Evolutionary conservation across 257 asterid genomes (phyloP), one percentile per base, ranked within the genome.

Genomic region (Avicennia marina): DNA sequence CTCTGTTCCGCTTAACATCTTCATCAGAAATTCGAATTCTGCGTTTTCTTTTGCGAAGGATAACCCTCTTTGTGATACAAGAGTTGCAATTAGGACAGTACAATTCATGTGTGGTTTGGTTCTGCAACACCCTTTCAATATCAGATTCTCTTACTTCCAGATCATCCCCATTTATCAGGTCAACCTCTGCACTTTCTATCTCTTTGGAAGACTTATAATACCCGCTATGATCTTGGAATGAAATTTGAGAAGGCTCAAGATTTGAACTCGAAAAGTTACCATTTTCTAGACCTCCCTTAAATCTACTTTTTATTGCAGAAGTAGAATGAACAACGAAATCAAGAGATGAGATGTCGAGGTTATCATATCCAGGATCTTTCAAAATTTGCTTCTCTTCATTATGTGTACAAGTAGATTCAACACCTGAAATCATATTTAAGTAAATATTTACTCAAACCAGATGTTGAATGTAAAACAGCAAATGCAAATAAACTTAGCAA

Each of bases 31-130:
- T 22, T 67, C 67, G 82, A 66, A 57, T 6, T 38, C 41, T 41
- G 12, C 90, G 96, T 62, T 90, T 90, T 69, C 98, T 77, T 78
- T 90, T 87, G 20, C 79, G 76, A 68, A 90, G 95, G 75, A 90
- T 75, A 36, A 90, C 94, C 69, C 90, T 80, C 77, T 70, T 66
- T 31, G 98, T 90, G 69, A 90, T 84, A 41, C 98, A 87, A 25
- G 96, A 86, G 62, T 84, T 80, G 81, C 98, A 90, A 26, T 90
- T 87, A 9, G 98, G 98, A 76, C 98, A 90, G 52, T 34, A 90
- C 18, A 90, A 56, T 70, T 87, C 96, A 67, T 90, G 98, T 20
- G 96, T 80, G 18, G 71, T 78, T 60, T 90, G 98, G 59, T 78
- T 72, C 66, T 62, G 63, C 27, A 90, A 17, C 29, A 84, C 87